Evolutionary conservation across 805 yeast genomes (phyloP), one percentile per base, ranked within the genome.

Genomic region (Ogataea pilisensis): DNA sequence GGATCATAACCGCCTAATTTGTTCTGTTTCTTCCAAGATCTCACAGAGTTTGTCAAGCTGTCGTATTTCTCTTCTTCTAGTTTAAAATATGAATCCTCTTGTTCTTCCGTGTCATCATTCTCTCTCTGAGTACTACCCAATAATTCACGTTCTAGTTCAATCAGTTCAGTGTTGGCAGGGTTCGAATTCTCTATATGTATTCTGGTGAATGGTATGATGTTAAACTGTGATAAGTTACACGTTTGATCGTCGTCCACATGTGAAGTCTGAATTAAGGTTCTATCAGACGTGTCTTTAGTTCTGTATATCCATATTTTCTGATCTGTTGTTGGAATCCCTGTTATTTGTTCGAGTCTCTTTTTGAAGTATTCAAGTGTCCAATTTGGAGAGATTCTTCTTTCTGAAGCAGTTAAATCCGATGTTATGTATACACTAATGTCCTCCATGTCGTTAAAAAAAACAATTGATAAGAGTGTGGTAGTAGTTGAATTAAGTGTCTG

Each of bases 1-100:
- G 88, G 85, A 46, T 83, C 78, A 51, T 80, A 89, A 37, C 90
- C 67, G 0, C 97, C 96, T 20, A 87, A 63, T 42, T 76, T 63
- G 47, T 84, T 73, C 24, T 71, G 66, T 42, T 73, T 22, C 18
- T 90, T 91, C 95, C 96, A 90, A 41, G 72, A 73, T 41, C 81
- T 69, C 2, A 86, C 95, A 0, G 91, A 72, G 40, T 82, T 77
- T 3, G 61, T 38, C 43, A 84, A 69, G 35, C 66, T 66, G 24
- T 72, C 80, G 59, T 90, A 87, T 34, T 77, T 83, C 31, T 70
- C 76, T 28, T 80, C 81, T 2, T 76, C 64, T 57, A 85, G 61
- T 43, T 71, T 68, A 22, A 24, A 34, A 53, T 62, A 74, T 34
- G 65, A 64, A n/a, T 51, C 66, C 1, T 58, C 69, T 4, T 61